Conservation (phyloP, 306 rosid genomes). For the Lupinus albus region DNA sequence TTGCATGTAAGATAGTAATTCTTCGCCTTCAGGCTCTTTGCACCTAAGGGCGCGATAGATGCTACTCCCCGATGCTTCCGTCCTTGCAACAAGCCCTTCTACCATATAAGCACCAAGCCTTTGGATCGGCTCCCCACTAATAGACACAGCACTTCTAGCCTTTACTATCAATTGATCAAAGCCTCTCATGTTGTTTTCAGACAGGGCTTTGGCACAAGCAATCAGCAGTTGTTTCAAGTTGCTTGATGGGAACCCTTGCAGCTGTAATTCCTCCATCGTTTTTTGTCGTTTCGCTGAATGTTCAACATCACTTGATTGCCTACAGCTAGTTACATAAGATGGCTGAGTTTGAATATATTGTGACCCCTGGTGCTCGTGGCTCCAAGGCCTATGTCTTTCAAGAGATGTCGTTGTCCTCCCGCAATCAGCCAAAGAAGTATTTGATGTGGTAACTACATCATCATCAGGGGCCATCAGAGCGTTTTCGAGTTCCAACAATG, state of each 20-base stretch:
- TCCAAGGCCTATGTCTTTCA: slow-evolving; percentile 57
- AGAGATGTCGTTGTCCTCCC: slow-evolving; percentile 40
- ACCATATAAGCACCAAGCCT: slow-evolving; percentile 96
- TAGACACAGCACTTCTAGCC: slow-evolving; percentile 72
- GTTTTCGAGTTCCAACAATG: slow-evolving; percentile 72
- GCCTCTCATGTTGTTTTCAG: slow-evolving; percentile 52
- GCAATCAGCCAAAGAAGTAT: slow-evolving; percentile 50
- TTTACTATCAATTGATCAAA: slow-evolving; percentile 62
- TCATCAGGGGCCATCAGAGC: slow-evolving; percentile 85
- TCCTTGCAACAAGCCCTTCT: slow-evolving; percentile 94
- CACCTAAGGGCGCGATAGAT: slow-evolving; percentile 82
- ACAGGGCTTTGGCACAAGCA: slow-evolving; percentile 75
- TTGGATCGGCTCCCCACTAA: slow-evolving; percentile 82
- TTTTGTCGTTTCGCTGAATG: slow-evolving; percentile 63
- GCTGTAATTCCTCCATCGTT: slow-evolving; percentile 54
- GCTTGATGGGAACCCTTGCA: slow-evolving; percentile 50
- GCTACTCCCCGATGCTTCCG: slow-evolving; percentile 71
- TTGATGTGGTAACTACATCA: slow-evolving; percentile 49
- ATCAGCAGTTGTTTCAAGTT: slow-evolving; percentile 73
- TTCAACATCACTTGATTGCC: slow-evolving; percentile 50
- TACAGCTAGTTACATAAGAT: slow-evolving; percentile 42
- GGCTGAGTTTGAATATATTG: slow-evolving; percentile 49
- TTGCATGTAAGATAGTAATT: slow-evolving; percentile 86
- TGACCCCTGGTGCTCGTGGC: slow-evolving; percentile 48
- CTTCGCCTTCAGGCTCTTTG: slow-evolving; percentile 84